Base-by-base conservation (phyloP, 768 basidiomycete genomes). In the Rhizopogon vesiculosus region DNA sequence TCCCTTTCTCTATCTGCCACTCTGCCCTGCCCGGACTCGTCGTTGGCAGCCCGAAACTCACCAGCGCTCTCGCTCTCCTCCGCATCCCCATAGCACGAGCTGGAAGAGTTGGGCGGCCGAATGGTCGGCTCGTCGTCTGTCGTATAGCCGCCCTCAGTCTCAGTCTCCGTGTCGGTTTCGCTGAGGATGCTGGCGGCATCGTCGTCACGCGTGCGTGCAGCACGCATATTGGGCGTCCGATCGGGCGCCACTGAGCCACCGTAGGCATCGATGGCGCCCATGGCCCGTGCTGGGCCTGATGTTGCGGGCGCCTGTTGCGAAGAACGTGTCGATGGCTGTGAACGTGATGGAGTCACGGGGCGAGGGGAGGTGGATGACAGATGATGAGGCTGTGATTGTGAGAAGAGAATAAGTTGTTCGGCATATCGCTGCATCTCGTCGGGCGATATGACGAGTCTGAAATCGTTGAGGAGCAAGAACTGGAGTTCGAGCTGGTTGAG, bases 401-500 rank as follows among this genome's bases (percentile, higher is more conserved):
- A 84, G 63, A 88, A 93, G 38, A 84, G 70, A 51, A 96, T 78
- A 51, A 99, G 82, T 61, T 94, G 88, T 63, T 94, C 91, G 2
- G 93, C 93, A 69, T 98, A 99, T 52, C 84, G 82, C 70, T 97
- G 93, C 89, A 98, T 93, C 72, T 98, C 96, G 16, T 89, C 84
- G 8, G 82, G 77, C 1, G 89, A 84, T 63, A 99, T 91, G 63
- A 89, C 88, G 51, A 99, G 80, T 15, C 84, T 77, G 66, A 99
- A 99, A 74, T 98, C 92, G 71, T 98, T 99, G 7, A 98, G 81
- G 6, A 98, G 86, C 5, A 98, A 79, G 68, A 99, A 99, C 61
- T 98, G 97, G 1, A 99, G 85, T 66, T 99, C 97, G 51, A 99
- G 85, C 65, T 95, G 92, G 70, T 99, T 98, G 49, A 99, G 83